Conservation (phyloP, 495 filamentous ascomycete species). For the Schizothecium vesticola region DNA sequence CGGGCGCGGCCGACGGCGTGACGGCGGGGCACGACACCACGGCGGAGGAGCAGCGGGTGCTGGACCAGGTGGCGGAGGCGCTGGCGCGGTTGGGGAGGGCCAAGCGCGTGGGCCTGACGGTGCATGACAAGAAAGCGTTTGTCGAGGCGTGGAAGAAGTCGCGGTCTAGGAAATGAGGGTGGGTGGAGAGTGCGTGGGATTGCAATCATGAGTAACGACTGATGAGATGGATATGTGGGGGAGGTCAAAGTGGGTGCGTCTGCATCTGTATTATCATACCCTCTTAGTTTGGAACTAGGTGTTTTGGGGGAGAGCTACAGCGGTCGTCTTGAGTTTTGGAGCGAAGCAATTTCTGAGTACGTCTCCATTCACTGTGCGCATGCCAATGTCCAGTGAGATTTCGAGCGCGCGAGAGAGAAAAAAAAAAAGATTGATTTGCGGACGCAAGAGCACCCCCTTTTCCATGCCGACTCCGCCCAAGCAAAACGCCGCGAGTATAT, state of each 20-base stretch:
- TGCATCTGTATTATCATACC: background rate
- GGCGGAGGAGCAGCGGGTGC: conserved; percentile 52
- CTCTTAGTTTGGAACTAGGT: background rate
- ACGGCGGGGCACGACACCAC: conserved; percentile 38
- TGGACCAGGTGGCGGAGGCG: conserved; percentile 75
- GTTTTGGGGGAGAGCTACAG: background rate
- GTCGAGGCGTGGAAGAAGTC: conserved; percentile 52
- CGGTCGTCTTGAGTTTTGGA: background rate
- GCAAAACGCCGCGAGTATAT: conserved; percentile 12
- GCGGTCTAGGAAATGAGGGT: conserved; percentile 15
- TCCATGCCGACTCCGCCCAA: conserved; percentile 6
- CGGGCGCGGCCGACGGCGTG: conserved; percentile 8
- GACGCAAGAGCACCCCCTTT: conserved; percentile 7
- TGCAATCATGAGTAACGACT: conserved; percentile 1
- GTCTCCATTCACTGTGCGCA: background rate
- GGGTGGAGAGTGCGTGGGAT: background rate
- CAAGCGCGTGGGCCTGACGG: conserved; percentile 81
- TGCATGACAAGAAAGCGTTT: conserved; percentile 79
- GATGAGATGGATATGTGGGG: background rate
- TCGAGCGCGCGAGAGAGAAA: background rate
- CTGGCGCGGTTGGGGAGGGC: conserved; percentile 84
- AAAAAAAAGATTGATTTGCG: background rate
- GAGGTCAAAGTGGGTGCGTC: background rate
- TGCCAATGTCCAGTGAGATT: background rate
- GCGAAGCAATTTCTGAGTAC: background rate